Percentiles rank a stretch among this genome's conserved stretches.
Conservation (phyloP, 176 grass and related monocot genomes). For the Tuctoria greenei region DNA sequence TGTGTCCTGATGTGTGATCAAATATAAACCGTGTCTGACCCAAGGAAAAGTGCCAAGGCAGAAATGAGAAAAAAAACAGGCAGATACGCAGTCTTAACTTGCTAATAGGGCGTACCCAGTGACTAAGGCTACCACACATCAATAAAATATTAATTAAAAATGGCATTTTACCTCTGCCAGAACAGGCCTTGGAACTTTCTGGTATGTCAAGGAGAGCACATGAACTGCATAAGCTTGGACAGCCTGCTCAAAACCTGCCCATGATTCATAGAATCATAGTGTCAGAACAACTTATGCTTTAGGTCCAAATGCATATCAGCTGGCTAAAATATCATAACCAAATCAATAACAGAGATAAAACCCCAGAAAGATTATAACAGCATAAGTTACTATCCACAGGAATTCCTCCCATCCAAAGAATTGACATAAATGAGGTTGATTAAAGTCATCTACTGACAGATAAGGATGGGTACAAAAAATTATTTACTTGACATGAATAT, state of each 20-base stretch:
- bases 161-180: slow-evolving; percentile 71
- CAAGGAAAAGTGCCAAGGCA: too few species aligned
- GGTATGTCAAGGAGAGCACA: slow-evolving; percentile 89
- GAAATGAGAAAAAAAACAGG: too few species aligned
- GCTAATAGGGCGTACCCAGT: too few species aligned
- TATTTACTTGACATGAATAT: not conserved
- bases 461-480: not conserved
- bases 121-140: too few species aligned
- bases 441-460: too few species aligned
- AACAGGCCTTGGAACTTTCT: slow-evolving; percentile 94
- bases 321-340: not conserved
- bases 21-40: too few species aligned
- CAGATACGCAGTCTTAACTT: too few species aligned
- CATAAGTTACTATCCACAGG: not conserved
- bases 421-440: not conserved
- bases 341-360: not conserved
- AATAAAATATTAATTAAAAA: slow-evolving; percentile 31
- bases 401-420: not conserved
- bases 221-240: slow-evolving; percentile 91
- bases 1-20: too few species aligned
- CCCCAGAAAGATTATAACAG: not conserved
- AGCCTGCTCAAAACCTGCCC: slow-evolving; percentile 96
- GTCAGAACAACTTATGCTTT: not conserved
- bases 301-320: not conserved
- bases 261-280: not conserved